Base-by-base conservation (phyloP, 176 grass and related monocot species). In the Carex kokanica region DNA sequence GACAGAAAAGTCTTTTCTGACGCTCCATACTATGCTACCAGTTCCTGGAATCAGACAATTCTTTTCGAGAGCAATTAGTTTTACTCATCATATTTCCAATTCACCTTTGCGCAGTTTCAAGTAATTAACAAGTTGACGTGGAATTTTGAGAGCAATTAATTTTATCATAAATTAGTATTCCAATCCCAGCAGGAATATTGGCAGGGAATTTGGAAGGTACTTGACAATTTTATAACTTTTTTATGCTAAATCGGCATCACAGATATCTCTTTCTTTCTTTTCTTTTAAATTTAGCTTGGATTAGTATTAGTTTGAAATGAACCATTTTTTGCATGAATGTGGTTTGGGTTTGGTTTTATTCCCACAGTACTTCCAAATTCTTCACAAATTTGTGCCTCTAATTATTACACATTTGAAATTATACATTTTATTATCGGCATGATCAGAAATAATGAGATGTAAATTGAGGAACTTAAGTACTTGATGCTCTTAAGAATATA, bases 21-120 rank as follows among this genome's bases (percentile, higher is more conserved):
- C 36, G 0, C 79, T 64, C 79, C 79, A 63, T 65, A 74, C 40
- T 41, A 8, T 1, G 1, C 0, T 43, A 43, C 7, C 79, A 20
- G 55, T 81, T 64, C 5, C 49, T 81, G 32, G 45, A 81, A 63
- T 60, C 79, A 45, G n/a, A 81, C 79, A 81, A 81, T 63, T 63
- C 5, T 62, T 43, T 65, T 49, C 18, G n/a, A n/a, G n/a, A n/a
- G n/a, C n/a, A n/a, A n/a, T n/a, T n/a, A 63, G 40, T 20, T 81
- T 41, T 81, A 65, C 21, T 75, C 2, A 75, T 78, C 18, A 24
- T 55, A 51, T 51, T 78, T 60, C 56, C 53, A 60, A 6, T 3
- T 54, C 52, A 56, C 18, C 51, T n/a, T 79, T 60, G 7, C 5
- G 53, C 49, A 34, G 1, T 38, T 67, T 38, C 31, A 38, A 38